These are phyloP conservation scores for Plectosphaerella plurivora DNA, from an alignment of 2,329 filamentous ascomycete species.

Conservation along the genomic window DNA sequence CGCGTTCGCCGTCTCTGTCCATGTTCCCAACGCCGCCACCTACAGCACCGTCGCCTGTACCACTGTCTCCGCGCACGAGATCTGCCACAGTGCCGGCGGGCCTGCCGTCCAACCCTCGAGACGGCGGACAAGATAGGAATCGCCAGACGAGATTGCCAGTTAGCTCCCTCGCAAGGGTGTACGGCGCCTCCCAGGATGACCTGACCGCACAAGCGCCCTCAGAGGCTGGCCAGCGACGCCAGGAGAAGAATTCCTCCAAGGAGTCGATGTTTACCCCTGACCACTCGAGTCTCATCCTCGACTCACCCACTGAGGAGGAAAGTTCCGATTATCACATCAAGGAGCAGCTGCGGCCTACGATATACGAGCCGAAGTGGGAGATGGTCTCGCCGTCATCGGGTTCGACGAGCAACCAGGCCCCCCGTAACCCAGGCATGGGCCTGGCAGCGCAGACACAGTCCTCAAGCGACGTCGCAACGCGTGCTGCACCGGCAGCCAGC, in stretches of 20 bases:
- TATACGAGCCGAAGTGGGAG: constrained; percentile 41
- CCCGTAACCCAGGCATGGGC: neutral
- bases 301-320: constrained; percentile 32
- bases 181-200: neutral
- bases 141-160: neutral
- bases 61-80: constrained; percentile 34
- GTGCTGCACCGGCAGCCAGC: constrained; percentile 19
- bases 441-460: constrained; percentile 8
- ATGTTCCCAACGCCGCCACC: neutral
- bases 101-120: constrained; percentile 28
- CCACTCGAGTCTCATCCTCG: constrained; percentile 31
- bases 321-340: constrained; percentile 17
- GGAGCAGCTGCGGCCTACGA: constrained; percentile 28
- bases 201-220: neutral
- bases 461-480: constrained; percentile 17
- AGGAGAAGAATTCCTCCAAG: neutral
- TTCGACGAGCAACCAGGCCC: neutral
- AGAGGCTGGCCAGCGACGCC: neutral
- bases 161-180: neutral
- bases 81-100: constrained; percentile 52
- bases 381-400: constrained; percentile 36
- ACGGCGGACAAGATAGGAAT: neutral
- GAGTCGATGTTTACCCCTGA: constrained; percentile 23
- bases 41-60: constrained; percentile 14
- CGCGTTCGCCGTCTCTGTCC: constrained; percentile 15